phyloP scores from a whole-genome alignment of 2,329 filamentous ascomycete genomes.

The Cryphonectria parasitica region DNA sequence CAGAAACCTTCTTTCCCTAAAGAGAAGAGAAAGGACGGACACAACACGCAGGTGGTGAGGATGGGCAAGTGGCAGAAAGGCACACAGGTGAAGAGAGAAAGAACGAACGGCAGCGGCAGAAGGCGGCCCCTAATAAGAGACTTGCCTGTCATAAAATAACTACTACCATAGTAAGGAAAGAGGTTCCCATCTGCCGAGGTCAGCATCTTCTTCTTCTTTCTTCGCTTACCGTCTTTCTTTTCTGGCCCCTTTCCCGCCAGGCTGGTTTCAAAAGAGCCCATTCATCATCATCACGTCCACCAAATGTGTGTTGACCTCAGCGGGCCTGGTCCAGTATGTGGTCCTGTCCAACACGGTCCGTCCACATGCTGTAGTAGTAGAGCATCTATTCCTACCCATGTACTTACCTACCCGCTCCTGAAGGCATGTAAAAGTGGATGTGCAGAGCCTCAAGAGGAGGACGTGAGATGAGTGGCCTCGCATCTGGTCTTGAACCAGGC shows the following conservation, averaged over 20 bases:
- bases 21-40: neutral
- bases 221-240: neutral
- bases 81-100: neutral
- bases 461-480: slow-evolving; percentile 1
- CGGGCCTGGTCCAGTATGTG: neutral
- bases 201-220: neutral
- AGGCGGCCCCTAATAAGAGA: slow-evolving; percentile 7
- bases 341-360: neutral
- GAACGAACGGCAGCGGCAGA: neutral
- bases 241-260: slow-evolving; percentile 1
- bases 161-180: neutral
- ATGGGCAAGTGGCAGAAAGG: neutral
- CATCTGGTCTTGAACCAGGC: neutral
- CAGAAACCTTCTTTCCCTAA: neutral
- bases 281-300: too few relatives aligned
- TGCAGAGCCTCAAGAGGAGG: neutral
- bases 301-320: neutral
- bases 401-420: neutral
- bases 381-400: neutral
- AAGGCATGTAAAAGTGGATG: neutral
- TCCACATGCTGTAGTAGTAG: neutral
- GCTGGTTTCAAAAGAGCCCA: slow-evolving; percentile 1
- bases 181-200: neutral
- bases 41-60: neutral
- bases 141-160: neutral